Base-by-base conservation (phyloP, 139 green algal species). In the Tetraselmis chui region DNA sequence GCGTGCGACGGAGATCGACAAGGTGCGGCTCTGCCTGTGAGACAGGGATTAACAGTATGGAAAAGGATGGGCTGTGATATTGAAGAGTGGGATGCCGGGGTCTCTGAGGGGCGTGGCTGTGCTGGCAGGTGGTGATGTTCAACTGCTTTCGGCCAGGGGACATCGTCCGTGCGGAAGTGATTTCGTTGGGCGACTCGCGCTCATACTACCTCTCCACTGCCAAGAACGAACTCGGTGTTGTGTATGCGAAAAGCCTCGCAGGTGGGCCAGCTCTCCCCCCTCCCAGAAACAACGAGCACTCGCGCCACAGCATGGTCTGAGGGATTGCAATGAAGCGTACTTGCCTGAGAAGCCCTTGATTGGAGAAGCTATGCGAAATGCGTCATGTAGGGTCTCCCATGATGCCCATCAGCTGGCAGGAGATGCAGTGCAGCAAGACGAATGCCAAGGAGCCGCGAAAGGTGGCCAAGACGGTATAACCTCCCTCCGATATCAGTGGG, bases 141-240 rank as follows among this genome's bases (percentile, higher is more conserved):
- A 84, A 87, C 59, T 95, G 91, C 85, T 98, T 98, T 88, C 88
- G 93, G 28, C 95, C 95, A 1, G 95, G 95, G 0, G 95, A 98
- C 88, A 86, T 98, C 5, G 91, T 97, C 30, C 83, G 89, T 23
- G 91, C 30, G 1, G 32, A 85, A 78, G 84, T 96, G 59, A 79
- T 97, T 22, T 96, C 92, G 1, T 78, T 98, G 31, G 95, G 95
- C 28, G 94, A 98, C 79, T 87, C 91, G 0, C 84, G 93, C n/a
- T 92, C 91, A 5, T 98, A 96, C 80, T 95, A 94, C 84, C 89
- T 98, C 1, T 90, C 86, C 78, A 98, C 95, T n/a, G 95, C 95
- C 27, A 88, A 91, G 77, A 96, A 98, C 84, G 86, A 94, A 32
- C 89, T 98, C 59, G 95, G 95, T 0, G 95, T 98, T 29, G 93